Evolutionary conservation across 306 rosid genomes (phyloP).

Genomic region (Cajanus cajan): DNA sequence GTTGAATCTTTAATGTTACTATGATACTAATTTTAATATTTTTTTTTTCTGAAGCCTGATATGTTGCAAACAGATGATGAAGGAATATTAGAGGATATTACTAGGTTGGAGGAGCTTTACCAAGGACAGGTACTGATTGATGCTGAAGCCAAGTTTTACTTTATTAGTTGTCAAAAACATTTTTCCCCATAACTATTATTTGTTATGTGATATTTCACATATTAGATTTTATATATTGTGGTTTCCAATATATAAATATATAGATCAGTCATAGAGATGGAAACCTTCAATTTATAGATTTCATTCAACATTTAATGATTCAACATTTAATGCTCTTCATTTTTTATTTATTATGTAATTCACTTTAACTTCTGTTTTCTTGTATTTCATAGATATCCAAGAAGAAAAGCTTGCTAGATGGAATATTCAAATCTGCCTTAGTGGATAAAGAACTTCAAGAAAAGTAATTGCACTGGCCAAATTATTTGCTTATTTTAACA

Average conservation of each 20-base stretch:
- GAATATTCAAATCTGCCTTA: slow-evolving; percentile 59
- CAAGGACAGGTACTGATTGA: slow-evolving; percentile 62
- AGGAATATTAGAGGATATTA: slow-evolving; percentile 67
- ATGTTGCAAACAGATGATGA: slow-evolving; percentile 66
- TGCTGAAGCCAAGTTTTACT: slow-evolving; percentile 20
- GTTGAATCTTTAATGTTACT: slow-evolving; percentile 11
- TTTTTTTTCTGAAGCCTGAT: slow-evolving; percentile 62
- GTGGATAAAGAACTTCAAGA: slow-evolving; percentile 63
- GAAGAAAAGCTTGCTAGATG: slow-evolving; percentile 64
- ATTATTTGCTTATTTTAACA: slow-evolving; percentile 25
- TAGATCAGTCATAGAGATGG: slow-evolving; percentile 22
- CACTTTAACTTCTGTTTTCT: slow-evolving; percentile 30
- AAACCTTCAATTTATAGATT: slow-evolving; percentile 16
- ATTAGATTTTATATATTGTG: background rate
- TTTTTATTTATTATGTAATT: slow-evolving; percentile 19
- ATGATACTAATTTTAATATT: slow-evolving; percentile 40
- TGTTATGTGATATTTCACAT: slow-evolving; percentile 18
- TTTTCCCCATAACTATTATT: background rate
- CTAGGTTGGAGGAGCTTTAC: slow-evolving; percentile 65
- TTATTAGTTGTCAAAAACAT: background rate
- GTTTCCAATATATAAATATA: background rate
- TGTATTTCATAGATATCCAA: slow-evolving; percentile 56
- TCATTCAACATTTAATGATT: slow-evolving; percentile 11
- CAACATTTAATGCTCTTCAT: slow-evolving; percentile 3
- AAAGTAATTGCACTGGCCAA: slow-evolving; percentile 51